A percentile compares a stretch with the other conserved stretches of the same genome.
phyloP scores from a whole-genome alignment of 2,329 filamentous ascomycete genomes.

The Talaromyces atroroseus region DNA sequence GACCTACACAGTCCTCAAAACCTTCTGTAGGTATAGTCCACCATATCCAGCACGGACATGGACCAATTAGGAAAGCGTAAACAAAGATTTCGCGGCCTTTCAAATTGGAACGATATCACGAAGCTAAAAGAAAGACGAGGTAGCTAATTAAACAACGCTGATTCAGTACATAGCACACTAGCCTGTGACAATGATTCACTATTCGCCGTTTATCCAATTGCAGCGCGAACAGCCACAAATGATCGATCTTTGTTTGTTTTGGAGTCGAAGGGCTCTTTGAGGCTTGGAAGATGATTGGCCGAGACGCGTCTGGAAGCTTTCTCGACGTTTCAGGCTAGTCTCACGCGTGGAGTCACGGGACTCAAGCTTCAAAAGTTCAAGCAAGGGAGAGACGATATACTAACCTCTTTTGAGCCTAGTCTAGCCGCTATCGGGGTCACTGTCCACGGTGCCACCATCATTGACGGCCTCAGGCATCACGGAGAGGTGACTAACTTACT shows the following conservation, averaged over 20 bases:
- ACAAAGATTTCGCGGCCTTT: not conserved
- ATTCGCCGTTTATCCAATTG: not conserved
- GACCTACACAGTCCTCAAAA: not conserved
- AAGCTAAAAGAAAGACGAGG: not conserved
- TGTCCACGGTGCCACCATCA: no score
- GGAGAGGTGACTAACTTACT: no score
- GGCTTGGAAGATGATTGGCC: not conserved
- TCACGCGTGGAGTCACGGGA: not conserved
- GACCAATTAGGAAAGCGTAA: slow-evolving; percentile 9
- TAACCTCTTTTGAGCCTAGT: not conserved
- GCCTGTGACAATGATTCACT: not conserved
- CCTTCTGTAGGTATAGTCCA: not conserved
- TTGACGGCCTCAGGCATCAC: not conserved
- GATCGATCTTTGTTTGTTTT: not conserved
- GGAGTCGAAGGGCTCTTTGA: not conserved
- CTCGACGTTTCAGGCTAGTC: not conserved
- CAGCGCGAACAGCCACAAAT: not conserved
- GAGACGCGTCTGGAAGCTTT: not conserved
- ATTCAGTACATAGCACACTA: not conserved
- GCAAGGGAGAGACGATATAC: not conserved
- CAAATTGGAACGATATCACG: not conserved
- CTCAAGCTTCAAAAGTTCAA: not conserved
- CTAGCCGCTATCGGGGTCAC: not conserved
- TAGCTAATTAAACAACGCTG: not conserved
- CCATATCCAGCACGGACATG: slow-evolving; percentile 4